Evolutionary conservation across 1,284 basidiomycete genomes (phyloP), one percentile per base, ranked within the genome.

Genomic region (Leccinum holopus): DNA sequence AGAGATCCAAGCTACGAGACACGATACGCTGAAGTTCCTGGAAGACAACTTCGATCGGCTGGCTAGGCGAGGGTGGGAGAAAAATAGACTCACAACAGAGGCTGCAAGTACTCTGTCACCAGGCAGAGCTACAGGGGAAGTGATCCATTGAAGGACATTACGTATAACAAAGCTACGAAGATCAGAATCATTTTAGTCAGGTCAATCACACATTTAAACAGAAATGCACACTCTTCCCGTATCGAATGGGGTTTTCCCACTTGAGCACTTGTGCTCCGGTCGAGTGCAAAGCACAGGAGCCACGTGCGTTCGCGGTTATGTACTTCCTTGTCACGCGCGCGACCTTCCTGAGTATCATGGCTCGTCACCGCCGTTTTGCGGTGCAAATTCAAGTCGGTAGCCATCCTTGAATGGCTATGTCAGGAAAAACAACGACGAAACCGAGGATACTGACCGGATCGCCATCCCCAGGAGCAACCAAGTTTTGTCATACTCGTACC

Each of bases 401-500:
- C 97, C 91, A 98, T 96, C 63, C 96, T 91, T 69, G 30, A 62
- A 65, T 61, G 32, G 16, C 54, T 28, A 54, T 44, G 64, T 71
- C 53, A 68, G 57, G 37, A 25, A 54, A 54, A 30, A 39, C 8
- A 44, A 32, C 41, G n/a, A 11, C 52, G 6, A 1, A 21, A 59
- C 6, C 53, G 21, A 61, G 58, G 37, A 49, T 18, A 51, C 66
- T 5, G n/a, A 90, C 89, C 90, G 81, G 67, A 93, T 92, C 14
- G 85, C 92, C 88, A 94, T 92, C 35, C 93, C 92, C 32, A 96
- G 81, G 57, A 94, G 81, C 69, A 94, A 75, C 95, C 97, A 99
- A 0, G 96, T 98, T 70, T 92, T 89, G 78, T 99, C 97, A 71
- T 98, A 95, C 74, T 99, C 97, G 72, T 94, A 98, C 16, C 93